Evolutionary conservation across 2,329 filamentous ascomycete species (phyloP), one percentile per base, ranked within the genome.

Genomic region (Fusarium napiforme): DNA sequence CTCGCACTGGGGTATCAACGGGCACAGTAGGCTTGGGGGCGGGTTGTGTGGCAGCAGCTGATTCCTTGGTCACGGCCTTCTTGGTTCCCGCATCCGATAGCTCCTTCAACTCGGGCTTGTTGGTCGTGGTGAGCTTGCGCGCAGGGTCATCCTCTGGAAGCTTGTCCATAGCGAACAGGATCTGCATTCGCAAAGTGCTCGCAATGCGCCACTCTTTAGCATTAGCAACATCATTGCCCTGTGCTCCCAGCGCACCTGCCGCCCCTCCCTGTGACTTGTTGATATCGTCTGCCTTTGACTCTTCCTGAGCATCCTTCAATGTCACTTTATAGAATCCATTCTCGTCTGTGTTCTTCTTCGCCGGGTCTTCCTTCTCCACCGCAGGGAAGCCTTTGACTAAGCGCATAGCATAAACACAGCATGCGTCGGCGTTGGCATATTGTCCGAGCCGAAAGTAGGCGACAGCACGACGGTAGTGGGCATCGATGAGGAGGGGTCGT

Each of bases 381-480:
- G 80, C 80, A 1, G 78, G 72, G 7, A 73, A 67, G 0, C 80
- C 80, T 67, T 83, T 79, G 34, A 79, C 81, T 11, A 85, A 52
- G 9, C 81, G 75, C 80, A 86, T 84, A 37, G 86, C 83, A 86
- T 90, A 91, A 23, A 85, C 84, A 26, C 95, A 90, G 72, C 95
- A 89, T 74, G 90, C 88, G 66, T 91, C 88, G 2, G 95, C 92
- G 82, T 98, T 92, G 7, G 92, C 94, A 76, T 91, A 94, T 60
- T 89, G 87, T 39, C 89, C 89, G 45, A 95, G 84, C 55, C 91
- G 89, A 81, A 90, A 93, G 32, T 96, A 86, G 16, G 92, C 88
- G 18, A 97, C 89, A 9, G 90, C 93, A 42, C 96, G 90, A 75
- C 95, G 90, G 77, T 96, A 90, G 78, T 98, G 94, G 4, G 93